Percentiles rank a stretch among this genome's conserved stretches.
Conservation (phyloP, 257 asterid species). For the Ocimum tenuiflorum region DNA sequence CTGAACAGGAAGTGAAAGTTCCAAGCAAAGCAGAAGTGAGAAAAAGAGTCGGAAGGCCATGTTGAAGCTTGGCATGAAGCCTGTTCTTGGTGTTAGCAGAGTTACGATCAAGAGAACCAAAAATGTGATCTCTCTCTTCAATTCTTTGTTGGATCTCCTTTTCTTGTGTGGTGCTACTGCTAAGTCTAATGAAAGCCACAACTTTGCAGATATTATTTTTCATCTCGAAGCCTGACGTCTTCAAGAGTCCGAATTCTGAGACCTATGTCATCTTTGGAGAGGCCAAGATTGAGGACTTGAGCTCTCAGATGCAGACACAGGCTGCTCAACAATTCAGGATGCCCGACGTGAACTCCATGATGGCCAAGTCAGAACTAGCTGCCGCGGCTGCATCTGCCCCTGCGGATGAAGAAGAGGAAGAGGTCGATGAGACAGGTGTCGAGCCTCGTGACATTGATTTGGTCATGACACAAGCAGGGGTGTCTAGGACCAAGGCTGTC, state of each 20-base stretch:
- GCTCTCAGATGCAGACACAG: constrained; percentile 92
- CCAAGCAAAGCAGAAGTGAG: constrained; percentile 94
- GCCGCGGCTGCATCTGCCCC: constrained; percentile 31
- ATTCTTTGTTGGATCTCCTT: neutral
- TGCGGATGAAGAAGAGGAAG: constrained; percentile 69
- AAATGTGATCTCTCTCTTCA: constrained; percentile 37
- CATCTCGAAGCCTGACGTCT: constrained; percentile 86
- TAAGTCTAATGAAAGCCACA: neutral
- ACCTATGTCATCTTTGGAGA: too few relatives aligned
- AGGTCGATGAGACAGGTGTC: constrained; percentile 59
- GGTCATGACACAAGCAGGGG: constrained; percentile 93
- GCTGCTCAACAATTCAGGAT: constrained; percentile 87
- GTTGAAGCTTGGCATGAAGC: constrained; percentile 90
- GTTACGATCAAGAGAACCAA: constrained; percentile 81
- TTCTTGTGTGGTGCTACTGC: neutral
- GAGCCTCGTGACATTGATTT: constrained; percentile 80
- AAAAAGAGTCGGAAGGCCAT: too few relatives aligned
- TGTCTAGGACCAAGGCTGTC: constrained; percentile 66
- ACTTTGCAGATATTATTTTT: constrained; percentile 58
- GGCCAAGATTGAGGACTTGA: constrained; percentile 83
- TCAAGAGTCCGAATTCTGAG: constrained; percentile 83
- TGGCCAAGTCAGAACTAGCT: constrained; percentile 50
- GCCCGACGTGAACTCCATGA: constrained; percentile 67
- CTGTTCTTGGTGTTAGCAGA: constrained; percentile 71
- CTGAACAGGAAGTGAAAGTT: constrained; percentile 45